Evolutionary conservation across 495 filamentous ascomycete species (phyloP).

Genomic region (Xylaria bambusicola): DNA sequence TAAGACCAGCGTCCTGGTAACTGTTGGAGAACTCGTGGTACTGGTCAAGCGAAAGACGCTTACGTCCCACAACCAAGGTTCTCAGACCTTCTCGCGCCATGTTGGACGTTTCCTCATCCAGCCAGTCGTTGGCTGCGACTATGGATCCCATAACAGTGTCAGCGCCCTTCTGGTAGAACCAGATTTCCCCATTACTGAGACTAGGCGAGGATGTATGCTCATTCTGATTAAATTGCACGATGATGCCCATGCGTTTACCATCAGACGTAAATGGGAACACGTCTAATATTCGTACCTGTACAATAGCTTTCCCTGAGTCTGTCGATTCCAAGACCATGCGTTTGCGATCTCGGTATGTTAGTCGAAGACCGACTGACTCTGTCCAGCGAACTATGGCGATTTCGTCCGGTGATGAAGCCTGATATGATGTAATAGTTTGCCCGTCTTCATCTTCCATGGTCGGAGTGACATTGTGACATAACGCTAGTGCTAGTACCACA

Average conservation of each 20-base stretch:
- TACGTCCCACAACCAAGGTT: constrained; percentile 90
- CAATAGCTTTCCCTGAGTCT: constrained; percentile 72
- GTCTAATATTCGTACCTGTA: constrained; percentile 87
- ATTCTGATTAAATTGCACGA: constrained; percentile 75
- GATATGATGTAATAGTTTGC: constrained; percentile 77
- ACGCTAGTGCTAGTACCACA: constrained; percentile 83
- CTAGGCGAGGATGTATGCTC: constrained; percentile 40
- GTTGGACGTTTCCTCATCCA: constrained; percentile 97
- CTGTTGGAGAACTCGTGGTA: constrained; percentile 75
- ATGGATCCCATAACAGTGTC: constrained; percentile 97
- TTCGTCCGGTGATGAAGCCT: constrained; percentile 96
- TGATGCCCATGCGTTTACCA: constrained; percentile 97
- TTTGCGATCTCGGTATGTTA: constrained; percentile 84
- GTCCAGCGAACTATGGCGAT: constrained; percentile 98
- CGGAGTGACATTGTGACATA: constrained; percentile 98
- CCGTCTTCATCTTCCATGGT: constrained; percentile 83
- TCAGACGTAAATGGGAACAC: constrained; percentile 98
- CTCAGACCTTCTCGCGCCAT: constrained; percentile 97
- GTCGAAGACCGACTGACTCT: constrained; percentile 83
- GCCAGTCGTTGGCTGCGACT: constrained; percentile 94
- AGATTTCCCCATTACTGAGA: constrained; percentile 70
- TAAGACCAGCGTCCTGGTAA: constrained; percentile 78
- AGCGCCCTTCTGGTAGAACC: constrained; percentile 99
- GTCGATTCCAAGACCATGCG: constrained; percentile 78
- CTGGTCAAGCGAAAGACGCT: constrained; percentile 70